These are phyloP conservation scores for Tothia fuscella DNA, from an alignment of 2,329 filamentous ascomycete genomes.

Conservation along the genomic window DNA sequence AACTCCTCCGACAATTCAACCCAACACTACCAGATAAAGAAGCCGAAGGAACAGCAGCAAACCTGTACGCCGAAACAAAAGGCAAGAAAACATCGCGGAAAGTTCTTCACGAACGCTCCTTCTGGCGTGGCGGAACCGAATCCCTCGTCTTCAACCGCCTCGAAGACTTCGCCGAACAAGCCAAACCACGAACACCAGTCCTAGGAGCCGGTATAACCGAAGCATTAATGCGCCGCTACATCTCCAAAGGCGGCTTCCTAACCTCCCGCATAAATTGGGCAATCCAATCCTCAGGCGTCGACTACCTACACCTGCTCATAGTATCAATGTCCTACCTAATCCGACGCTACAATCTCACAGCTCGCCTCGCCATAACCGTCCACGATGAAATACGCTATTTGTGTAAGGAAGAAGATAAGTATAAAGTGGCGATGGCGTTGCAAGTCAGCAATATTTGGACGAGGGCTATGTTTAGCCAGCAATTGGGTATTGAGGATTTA, in stretches of 20 bases:
- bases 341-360: constrained; percentile 71
- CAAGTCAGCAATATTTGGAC: constrained; percentile 96
- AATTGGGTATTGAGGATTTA: constrained; percentile 86
- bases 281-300: constrained; percentile 92
- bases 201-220: constrained; percentile 93
- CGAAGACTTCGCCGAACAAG: constrained; percentile 94
- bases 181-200: constrained; percentile 78
- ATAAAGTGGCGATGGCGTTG: constrained; percentile 80
- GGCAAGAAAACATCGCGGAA: constrained; percentile 73
- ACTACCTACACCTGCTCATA: constrained; percentile 90
- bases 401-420: constrained; percentile 73
- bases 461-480: constrained; percentile 90
- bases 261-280: constrained; percentile 98
- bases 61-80: constrained; percentile 81
- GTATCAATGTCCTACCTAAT: constrained; percentile 90
- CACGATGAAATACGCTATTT: constrained; percentile 97
- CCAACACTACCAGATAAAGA: constrained; percentile 67
- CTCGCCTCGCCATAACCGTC: constrained; percentile 82
- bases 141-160: constrained; percentile 97
- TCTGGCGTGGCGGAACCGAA: constrained; percentile 94
- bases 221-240: constrained; percentile 76
- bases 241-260: constrained; percentile 84
- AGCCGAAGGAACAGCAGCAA: constrained; percentile 63
- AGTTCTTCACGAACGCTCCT: constrained; percentile 57
- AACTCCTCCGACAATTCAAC: constrained; percentile 86